Base-by-base conservation (phyloP, 2,329 filamentous ascomycete species). In the Lachnellula willkommii region DNA sequence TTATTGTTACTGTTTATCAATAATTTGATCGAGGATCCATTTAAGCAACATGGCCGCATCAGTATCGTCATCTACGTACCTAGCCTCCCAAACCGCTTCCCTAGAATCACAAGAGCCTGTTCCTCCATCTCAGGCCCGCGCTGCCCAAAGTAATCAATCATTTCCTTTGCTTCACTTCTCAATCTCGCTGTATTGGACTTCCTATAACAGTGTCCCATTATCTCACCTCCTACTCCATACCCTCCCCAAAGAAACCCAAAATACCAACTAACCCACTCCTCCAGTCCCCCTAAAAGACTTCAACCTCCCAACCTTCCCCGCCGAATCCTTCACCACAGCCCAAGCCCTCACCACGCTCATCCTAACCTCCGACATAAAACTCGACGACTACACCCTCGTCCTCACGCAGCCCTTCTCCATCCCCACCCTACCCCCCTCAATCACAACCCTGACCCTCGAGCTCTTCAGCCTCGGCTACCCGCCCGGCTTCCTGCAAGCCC, bases 391-490 rank as follows among this genome's bases (percentile, higher is more conserved):
- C 66, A 70, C 73, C 52, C 50, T 57, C 15, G 61, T 73, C 7
- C 69, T 79, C 39, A 51, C 28, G 4, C 46, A 60, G 12, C 62
- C 69, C 12, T 72, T 68, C 63, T 61, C 66, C 0, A 63, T 76
- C 22, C 71, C 74, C 2, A 57, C 63, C 2, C 66, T 78, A 0
- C 76, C 76, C 0, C 26, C 52, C 14, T 65, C 63, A 20, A 75
- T 78, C 59, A 73, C 73, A 36, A 66, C 65, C 54, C 66, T 79
- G 2, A 77, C 75, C 0, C 71, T 79, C 43, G 76, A 79, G 60
- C 69, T 77, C 28, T 79, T 79, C 70, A 71, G 70, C 12, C 66
- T 78, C 5, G 76, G 76, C 36, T 79, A 77, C 61, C 74, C 70
- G 7, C 69, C 71, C 0, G 71, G 70, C 11, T 79, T 77, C 63